Evolutionary conservation across 257 asterid species (phyloP).

Genomic region (Fraxinus quadrangulata): DNA sequence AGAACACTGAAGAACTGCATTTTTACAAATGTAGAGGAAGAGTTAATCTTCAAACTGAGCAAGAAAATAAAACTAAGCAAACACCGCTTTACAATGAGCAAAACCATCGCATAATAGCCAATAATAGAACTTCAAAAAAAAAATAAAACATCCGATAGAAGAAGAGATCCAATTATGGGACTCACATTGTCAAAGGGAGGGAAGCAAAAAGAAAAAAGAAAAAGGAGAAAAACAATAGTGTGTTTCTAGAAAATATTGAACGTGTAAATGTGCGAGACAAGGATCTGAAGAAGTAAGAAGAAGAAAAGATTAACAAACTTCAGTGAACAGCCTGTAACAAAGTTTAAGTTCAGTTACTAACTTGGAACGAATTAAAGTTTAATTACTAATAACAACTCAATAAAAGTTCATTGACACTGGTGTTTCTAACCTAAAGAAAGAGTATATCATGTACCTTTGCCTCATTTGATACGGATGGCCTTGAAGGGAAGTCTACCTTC

Average conservation of each 20-base stretch:
- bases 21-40: neutral
- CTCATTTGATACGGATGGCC: conserved; percentile 88
- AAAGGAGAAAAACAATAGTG: neutral
- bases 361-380: neutral
- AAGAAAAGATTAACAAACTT: neutral
- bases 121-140: neutral
- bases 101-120: neutral
- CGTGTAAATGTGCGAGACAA: neutral
- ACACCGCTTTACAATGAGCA: neutral
- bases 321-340: neutral
- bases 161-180: neutral
- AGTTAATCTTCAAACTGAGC: neutral
- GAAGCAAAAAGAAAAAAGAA: neutral
- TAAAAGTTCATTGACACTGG: neutral
- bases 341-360: neutral
- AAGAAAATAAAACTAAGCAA: neutral
- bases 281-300: neutral
- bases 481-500: conserved; percentile 90
- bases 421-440: neutral
- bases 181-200: neutral
- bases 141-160: no score
- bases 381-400: neutral
- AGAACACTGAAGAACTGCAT: neutral
- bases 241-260: neutral
- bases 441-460: conserved; percentile 62